Evolutionary conservation across 177 flowering plant species (phyloP), one percentile per base, ranked within the genome.

Genomic region (Vitis hybrid): DNA sequence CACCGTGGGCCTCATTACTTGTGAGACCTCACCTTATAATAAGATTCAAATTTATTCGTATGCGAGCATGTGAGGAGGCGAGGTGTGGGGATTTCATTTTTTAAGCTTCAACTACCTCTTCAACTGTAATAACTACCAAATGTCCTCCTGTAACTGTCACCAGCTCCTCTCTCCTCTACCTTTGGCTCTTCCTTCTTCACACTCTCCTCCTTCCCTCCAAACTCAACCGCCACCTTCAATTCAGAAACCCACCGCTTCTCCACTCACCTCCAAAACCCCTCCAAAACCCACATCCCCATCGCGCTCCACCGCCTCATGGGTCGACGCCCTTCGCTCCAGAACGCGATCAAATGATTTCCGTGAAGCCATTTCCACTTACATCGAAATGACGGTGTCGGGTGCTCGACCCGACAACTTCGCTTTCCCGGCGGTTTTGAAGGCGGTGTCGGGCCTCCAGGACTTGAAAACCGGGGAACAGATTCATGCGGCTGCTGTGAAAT

Each of bases 401-500:
- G 22, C 81, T 24, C 38, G 59, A 7, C 94, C 91, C 8, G 88
- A 92, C 73, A 79, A 89, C 49, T 89, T 86, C 50, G 83, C 83
- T 38, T 88, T 89, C 79, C 95, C 96, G 0, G 90, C 92, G 0
- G 78, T 81, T 49, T 64, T 92, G 14, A 92, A 90, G 67, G 90
- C 94, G 7, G 86, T 70, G 4, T 66, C 87, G 0, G 82, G 73
- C 60, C 72, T 88, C 52, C 80, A 70, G 7, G 89, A 87, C 80
- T 70, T 89, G 70, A 24, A 66, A 33, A 57, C 76, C 0, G 92
- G 91, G 44, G 79, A 68, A 67, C 89, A 87, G 85, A 68, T 88
- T 64, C 96, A 92, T 71, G 83, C 81, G 66, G 83, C 82, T 11
- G 87, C 77, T 60, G 31, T 88, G 3, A 89, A 91, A 70, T 75